Evolutionary conservation across 768 basidiomycete species (phyloP).

Genomic region (Rhodotorula diobovata): DNA sequence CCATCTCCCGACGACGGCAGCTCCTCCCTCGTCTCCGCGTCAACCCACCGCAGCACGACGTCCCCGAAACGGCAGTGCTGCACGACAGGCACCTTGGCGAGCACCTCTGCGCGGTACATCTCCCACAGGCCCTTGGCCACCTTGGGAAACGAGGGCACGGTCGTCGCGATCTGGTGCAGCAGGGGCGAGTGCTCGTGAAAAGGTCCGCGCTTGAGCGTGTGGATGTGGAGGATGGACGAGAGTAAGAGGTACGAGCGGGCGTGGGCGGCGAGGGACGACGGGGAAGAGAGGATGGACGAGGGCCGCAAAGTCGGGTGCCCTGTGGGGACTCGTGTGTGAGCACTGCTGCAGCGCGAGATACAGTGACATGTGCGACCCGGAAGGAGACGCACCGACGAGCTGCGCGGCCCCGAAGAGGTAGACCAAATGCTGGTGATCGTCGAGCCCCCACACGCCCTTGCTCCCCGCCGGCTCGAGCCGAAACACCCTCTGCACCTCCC

Average conservation of each 20-base stretch:
- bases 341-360: background rate
- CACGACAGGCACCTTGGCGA: slow-evolving; percentile 89
- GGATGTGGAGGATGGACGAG: slow-evolving; percentile 70
- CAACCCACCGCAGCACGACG: slow-evolving; percentile 51
- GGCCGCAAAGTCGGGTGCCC: slow-evolving; percentile 35
- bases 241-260: slow-evolving; percentile 66
- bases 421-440: slow-evolving; percentile 57
- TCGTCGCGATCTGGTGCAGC: slow-evolving; percentile 79
- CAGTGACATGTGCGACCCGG: slow-evolving; percentile 44
- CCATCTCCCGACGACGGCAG: slow-evolving; percentile 24
- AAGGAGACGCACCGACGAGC: slow-evolving; percentile 51
- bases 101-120: slow-evolving; percentile 95
- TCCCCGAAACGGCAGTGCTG: slow-evolving; percentile 90
- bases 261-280: slow-evolving; percentile 51
- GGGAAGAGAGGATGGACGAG: slow-evolving; percentile 53
- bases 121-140: slow-evolving; percentile 62
- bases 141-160: slow-evolving; percentile 33
- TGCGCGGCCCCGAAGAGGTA: slow-evolving; percentile 91
- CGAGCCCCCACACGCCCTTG: slow-evolving; percentile 94
- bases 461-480: slow-evolving; percentile 93
- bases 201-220: slow-evolving; percentile 54
- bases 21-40: background rate
- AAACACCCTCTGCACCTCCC: slow-evolving; percentile 86
- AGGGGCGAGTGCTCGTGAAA: slow-evolving; percentile 52
- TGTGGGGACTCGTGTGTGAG: background rate